Conservation (phyloP, 345 rosid species). For the Citrus australasica region DNA sequence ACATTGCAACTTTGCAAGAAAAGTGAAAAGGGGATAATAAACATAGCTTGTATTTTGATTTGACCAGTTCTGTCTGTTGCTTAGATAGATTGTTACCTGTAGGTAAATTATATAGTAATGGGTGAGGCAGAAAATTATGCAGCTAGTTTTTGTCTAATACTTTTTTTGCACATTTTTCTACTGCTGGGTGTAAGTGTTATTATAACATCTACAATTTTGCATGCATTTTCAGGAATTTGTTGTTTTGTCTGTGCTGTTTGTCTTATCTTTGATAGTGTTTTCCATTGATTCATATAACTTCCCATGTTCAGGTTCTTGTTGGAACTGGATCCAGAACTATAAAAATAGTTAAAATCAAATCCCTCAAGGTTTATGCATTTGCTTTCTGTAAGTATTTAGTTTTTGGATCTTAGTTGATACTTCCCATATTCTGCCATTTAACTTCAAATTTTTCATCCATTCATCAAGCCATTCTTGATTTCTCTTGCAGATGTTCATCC, state of each 20-base stretch:
- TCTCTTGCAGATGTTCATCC: slow-evolving; percentile 68
- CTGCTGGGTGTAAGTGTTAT: background rate
- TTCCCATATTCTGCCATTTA: background rate
- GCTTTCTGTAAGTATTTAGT: slow-evolving; percentile 75
- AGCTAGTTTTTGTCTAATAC: background rate
- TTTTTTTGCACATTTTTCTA: background rate
- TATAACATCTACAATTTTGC: background rate
- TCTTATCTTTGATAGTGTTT: background rate
- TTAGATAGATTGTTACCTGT: background rate
- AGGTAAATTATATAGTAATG: background rate
- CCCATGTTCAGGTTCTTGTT: slow-evolving; percentile 69
- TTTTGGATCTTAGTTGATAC: slow-evolving; percentile 17
- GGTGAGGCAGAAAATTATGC: background rate
- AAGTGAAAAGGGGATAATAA: background rate
- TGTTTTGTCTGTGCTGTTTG: background rate
- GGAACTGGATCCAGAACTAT: slow-evolving; percentile 90
- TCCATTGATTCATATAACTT: background rate
- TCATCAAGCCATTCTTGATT: slow-evolving; percentile 4
- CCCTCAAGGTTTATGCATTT: slow-evolving; percentile 81
- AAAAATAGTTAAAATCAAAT: slow-evolving; percentile 75
- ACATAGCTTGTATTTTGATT: background rate
- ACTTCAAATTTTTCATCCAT: background rate
- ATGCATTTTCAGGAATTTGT: background rate
- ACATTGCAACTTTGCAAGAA: background rate
- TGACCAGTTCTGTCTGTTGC: background rate